Base-by-base conservation (phyloP, 2,329 filamentous ascomycete species). In the Juglanconis sp. region DNA sequence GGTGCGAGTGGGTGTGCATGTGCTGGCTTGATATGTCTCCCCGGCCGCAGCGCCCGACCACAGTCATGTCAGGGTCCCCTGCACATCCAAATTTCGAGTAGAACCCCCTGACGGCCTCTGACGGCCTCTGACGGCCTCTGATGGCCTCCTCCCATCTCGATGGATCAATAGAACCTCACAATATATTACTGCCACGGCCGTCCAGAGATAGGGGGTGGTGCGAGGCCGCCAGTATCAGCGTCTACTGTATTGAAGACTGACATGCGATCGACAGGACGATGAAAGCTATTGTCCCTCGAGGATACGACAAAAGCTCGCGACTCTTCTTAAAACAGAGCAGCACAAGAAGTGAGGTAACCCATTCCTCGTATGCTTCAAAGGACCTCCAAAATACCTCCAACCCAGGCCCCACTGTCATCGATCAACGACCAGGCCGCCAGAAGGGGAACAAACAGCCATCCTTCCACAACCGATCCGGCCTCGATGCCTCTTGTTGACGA, bases 21-120 rank as follows among this genome's bases (percentile, higher is more conserved):
- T 49, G 56, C 56, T 58, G 40, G 47, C 54, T 57, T 50, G 60
- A 48, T 60, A 40, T 47, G 56, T 57, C 53, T 36, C 53, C 53
- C 57, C 60, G 58, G 57, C 54, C 53, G 31, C 40, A 49, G 24
- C n/a, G 46, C 55, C 46, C 46, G 53, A 56, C 34, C 42, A 44
- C 38, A 42, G 49, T 31, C 36, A 46, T 35, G 53, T 48, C 57
- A 40, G 52, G 59, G 49, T 44, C 17, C 50, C 59, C 49, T 57
- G 59, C 51, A 35, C 50, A 49, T 44, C 35, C 30, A 36, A 53
- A 51, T 38, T 34, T 35, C 46, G n/a, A 48, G 53, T 11, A 24
- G n/a, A n/a, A 17, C 6, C 42, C 52, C 53, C 49, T 36, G 32
- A 36, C n/a, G 34, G 49, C 49, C 34, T 52, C n/a, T 34, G 24